Base-by-base conservation (phyloP, 192 early-diverging fungal species). In the Podila epigama region DNA sequence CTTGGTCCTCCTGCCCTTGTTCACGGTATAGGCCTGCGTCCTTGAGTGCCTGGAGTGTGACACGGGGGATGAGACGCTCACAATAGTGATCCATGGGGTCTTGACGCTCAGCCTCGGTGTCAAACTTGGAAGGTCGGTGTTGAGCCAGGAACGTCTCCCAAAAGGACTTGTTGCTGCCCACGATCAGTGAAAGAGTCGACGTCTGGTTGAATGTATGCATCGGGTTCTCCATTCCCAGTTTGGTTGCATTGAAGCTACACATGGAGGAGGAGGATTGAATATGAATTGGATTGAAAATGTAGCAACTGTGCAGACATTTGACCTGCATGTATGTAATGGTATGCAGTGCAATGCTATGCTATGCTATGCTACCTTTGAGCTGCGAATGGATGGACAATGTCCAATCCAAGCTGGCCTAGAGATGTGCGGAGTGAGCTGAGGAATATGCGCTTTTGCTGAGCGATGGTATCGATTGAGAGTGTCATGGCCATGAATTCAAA, bases 1-100 rank as follows among this genome's bases (percentile, higher is more conserved):
- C n/a, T 3, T 59, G 59, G 13, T 77, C 73, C 5, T 31, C 58
- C 8, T n/a, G n/a, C n/a, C n/a, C n/a, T n/a, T n/a, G n/a, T n/a
- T 75, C 64, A 29, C 58, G 58, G 29, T 64, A 77, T 10, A 77
- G 61, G 2, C 37, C 29, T 27, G 73, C 73, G 15, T 68, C 73
- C 37, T 77, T 57, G 36, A 77, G 61, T 10, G 73, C 66, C 36
- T 77, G 53, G 4, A 77, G 55, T 7, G 73, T 77, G 48, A 64
- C 61, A 29, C 36, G 34, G 27, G 73, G 73, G 33, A 77, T 77
- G 22, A 68, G 53, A 22, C 73, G 60, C 36, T 77, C 73, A 31
- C 73, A 77, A 31, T 77, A 77, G 44, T 77, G 64, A 27, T 77
- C 73, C 73, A 77, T 77, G 12, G 73, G 73, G 31, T 77, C 73